A percentile compares a stretch with the other conserved stretches of the same genome.
Conservation (phyloP, 345 rosid genomes). For the Sisymbrium altissimum region DNA sequence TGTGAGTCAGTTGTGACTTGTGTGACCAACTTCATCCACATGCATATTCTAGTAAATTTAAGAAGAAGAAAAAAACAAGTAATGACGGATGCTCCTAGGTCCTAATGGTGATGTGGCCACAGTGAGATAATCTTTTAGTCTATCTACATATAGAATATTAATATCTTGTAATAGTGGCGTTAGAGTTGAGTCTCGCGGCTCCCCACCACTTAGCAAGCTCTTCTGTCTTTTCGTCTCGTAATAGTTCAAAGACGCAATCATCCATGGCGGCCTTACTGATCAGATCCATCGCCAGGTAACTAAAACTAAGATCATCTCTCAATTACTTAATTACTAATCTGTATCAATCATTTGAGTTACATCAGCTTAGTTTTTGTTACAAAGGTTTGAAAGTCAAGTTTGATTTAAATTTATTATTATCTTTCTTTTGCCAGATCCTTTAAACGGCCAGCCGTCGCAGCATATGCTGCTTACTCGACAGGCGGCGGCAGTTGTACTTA, state of each 20-base stretch:
- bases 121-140: not conserved
- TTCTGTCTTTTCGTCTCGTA: not conserved
- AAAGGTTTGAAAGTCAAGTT: not conserved
- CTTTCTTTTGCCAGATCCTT: constrained; percentile 5
- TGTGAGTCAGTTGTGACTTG: too few relatives aligned
- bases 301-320: not conserved
- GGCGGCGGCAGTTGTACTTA: not conserved
- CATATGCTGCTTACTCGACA: constrained; percentile 23
- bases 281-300: constrained; percentile 25
- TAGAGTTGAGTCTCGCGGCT: not conserved
- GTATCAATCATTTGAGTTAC: not conserved
- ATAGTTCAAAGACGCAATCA: not conserved
- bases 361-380: not conserved
- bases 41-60: too few relatives aligned
- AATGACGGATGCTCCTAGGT: not conserved
- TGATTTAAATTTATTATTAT: not conserved
- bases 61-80: not conserved
- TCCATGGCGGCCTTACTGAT: constrained; percentile 12
- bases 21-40: too few relatives aligned
- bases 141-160: not conserved
- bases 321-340: not conserved
- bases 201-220: not conserved
- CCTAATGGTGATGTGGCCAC: not conserved
- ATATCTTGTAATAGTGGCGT: not conserved
- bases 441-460: constrained; percentile 6